phyloP scores from a whole-genome alignment of 768 basidiomycete species.

The Lanmaoa rubissima region DNA sequence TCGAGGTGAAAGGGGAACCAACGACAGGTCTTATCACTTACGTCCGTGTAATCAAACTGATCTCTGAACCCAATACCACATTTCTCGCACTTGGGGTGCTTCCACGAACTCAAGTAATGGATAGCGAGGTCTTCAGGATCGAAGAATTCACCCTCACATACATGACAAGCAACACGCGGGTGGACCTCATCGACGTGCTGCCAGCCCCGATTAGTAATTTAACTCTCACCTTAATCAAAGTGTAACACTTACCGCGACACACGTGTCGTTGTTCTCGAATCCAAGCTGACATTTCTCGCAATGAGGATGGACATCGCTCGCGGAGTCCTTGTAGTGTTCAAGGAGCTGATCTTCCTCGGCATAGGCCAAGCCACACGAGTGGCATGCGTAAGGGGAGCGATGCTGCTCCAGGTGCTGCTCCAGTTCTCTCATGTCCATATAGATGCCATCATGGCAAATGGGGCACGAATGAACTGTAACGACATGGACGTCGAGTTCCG shows the following conservation, averaged over 20 bases:
- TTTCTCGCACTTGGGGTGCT: constrained; percentile 28
- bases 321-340: constrained; percentile 39
- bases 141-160: constrained; percentile 23
- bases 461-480: constrained; percentile 32
- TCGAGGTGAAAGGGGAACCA: constrained; percentile 11
- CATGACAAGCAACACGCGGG: constrained; percentile 36
- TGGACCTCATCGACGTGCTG: constrained; percentile 43
- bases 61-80: constrained; percentile 31
- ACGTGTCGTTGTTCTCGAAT: constrained; percentile 33
- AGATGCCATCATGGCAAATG: constrained; percentile 33
- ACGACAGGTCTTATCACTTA: constrained; percentile 11
- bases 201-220: constrained; percentile 1
- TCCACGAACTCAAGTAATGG: constrained; percentile 29
- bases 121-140: constrained; percentile 21
- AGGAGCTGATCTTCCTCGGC: constrained; percentile 36
- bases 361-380: constrained; percentile 23
- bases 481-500: constrained; percentile 30
- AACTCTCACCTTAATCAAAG: not conserved
- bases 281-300: constrained; percentile 35
- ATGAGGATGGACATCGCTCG: constrained; percentile 35
- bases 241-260: constrained; percentile 29
- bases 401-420: constrained; percentile 34
- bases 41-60: constrained; percentile 25
- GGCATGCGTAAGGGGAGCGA: constrained; percentile 26
- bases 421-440: constrained; percentile 21